Evolutionary conservation across 108 stramenopile species (phyloP).

Genomic region (Cyclotella baltica): DNA sequence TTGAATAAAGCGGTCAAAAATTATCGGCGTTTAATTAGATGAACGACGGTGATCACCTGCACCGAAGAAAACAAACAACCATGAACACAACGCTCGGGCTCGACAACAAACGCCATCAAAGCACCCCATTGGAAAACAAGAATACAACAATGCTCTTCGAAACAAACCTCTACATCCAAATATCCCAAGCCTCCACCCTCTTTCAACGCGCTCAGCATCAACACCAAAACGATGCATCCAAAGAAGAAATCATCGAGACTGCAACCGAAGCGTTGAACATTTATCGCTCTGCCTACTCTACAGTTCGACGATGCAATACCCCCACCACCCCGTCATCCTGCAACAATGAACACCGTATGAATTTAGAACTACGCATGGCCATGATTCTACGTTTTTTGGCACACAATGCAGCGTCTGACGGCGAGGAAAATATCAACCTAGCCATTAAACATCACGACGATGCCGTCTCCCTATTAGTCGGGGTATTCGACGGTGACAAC

Average conservation of each 20-base stretch:
- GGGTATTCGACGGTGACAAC: constrained; percentile 39
- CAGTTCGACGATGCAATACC: neutral
- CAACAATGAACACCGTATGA: constrained; percentile 20
- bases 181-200: neutral
- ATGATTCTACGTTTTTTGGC: constrained; percentile 33
- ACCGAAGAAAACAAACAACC: no score
- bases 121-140: no score
- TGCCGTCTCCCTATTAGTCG: constrained; percentile 43
- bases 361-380: constrained; percentile 49
- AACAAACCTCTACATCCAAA: constrained; percentile 7
- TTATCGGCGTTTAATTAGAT: no score
- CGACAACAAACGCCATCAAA: no score
- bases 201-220: constrained; percentile 3
- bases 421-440: neutral
- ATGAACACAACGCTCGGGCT: no score
- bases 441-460: constrained; percentile 38
- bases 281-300: constrained; percentile 1
- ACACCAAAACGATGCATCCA: neutral
- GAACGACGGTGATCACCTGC: no score
- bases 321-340: neutral
- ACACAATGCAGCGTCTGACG: neutral
- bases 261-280: neutral
- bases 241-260: neutral
- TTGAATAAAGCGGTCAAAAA: no score
- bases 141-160: neutral